Conservation (phyloP, 495 filamentous ascomycete species). For the Tetracladium marchalianum region DNA sequence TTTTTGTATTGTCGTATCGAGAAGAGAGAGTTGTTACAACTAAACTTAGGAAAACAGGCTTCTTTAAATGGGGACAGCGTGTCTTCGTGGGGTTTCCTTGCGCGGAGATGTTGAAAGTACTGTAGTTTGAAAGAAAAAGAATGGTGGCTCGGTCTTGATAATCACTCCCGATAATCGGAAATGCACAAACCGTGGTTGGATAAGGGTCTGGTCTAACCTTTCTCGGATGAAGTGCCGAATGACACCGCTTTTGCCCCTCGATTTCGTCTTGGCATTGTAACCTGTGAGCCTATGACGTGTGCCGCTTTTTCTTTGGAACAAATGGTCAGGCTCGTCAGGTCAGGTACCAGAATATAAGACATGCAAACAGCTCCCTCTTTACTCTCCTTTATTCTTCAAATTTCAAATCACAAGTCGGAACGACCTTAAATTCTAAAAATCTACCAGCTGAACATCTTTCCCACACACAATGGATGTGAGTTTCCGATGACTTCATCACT, state of each 20-base stretch:
- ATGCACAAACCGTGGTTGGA: not conserved
- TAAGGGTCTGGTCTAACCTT: too few species aligned
- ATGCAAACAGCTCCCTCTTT: not conserved
- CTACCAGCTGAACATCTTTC: not conserved
- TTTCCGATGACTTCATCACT: not conserved
- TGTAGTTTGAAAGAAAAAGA: not conserved
- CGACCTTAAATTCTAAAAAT: not conserved
- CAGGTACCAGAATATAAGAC: too few species aligned
- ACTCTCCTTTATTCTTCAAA: not conserved
- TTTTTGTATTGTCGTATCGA: not conserved
- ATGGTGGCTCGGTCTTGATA: not conserved
- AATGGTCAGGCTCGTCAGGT: too few species aligned
- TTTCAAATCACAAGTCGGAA: not conserved
- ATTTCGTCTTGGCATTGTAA: too few species aligned
- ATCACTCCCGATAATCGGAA: slow-evolving; percentile 6
- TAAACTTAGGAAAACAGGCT: not conserved
- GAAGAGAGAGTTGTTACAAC: not conserved
- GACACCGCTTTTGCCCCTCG: too few species aligned
- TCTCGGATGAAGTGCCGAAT: too few species aligned
- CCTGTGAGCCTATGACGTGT: too few species aligned
- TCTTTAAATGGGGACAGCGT: too few species aligned
- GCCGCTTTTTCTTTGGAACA: too few species aligned
- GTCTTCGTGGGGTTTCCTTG: too few species aligned
- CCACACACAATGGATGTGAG: slow-evolving; percentile 10
- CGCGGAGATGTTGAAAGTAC: not conserved